A percentile compares a stretch with the other conserved stretches of the same genome.
Conservation (phyloP, 2,329 filamentous ascomycete genomes). For the Daldinia eschscholtzii region DNA sequence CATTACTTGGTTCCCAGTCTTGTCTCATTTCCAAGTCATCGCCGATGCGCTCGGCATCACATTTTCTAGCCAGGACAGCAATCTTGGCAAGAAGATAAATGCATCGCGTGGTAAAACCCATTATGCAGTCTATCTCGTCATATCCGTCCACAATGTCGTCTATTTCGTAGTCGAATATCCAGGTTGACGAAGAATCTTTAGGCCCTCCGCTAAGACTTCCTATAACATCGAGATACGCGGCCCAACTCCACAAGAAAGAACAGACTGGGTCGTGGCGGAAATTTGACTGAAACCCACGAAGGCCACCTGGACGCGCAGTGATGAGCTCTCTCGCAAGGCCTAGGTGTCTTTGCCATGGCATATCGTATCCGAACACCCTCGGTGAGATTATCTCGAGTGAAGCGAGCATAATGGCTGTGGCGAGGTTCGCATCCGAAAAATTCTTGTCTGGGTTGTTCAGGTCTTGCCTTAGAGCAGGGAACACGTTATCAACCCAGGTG, state of each 20-base stretch:
- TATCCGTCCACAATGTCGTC: slow-evolving; percentile 67
- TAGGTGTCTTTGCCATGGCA: slow-evolving; percentile 85
- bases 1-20: slow-evolving; percentile 69
- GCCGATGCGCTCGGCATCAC: slow-evolving; percentile 74
- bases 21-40: slow-evolving; percentile 61
- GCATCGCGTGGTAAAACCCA: slow-evolving; percentile 81
- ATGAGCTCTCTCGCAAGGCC: slow-evolving; percentile 82
- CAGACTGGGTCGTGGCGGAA: slow-evolving; percentile 69
- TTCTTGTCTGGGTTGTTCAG: slow-evolving; percentile 71
- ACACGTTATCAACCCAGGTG: slow-evolving; percentile 83
- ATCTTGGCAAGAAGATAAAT: slow-evolving; percentile 78
- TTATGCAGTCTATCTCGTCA: slow-evolving; percentile 82
- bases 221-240: slow-evolving; percentile 85
- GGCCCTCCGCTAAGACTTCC: slow-evolving; percentile 75
- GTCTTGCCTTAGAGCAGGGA: slow-evolving; percentile 76
- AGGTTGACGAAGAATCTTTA: slow-evolving; percentile 63
- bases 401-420: slow-evolving; percentile 86
- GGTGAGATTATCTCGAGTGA: slow-evolving; percentile 88
- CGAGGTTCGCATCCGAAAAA: slow-evolving; percentile 79
- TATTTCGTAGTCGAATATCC: slow-evolving; percentile 64
- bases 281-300: slow-evolving; percentile 65
- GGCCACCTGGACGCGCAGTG: slow-evolving; percentile 65
- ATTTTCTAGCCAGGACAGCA: slow-evolving; percentile 76
- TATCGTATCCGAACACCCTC: slow-evolving; percentile 81
- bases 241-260: slow-evolving; percentile 84